A percentile compares a stretch with the other conserved stretches of the same genome.
These are phyloP conservation scores for Fusarium pseudograminearum DNA, from an alignment of 2,329 filamentous ascomycete species.

Conservation along the genomic window DNA sequence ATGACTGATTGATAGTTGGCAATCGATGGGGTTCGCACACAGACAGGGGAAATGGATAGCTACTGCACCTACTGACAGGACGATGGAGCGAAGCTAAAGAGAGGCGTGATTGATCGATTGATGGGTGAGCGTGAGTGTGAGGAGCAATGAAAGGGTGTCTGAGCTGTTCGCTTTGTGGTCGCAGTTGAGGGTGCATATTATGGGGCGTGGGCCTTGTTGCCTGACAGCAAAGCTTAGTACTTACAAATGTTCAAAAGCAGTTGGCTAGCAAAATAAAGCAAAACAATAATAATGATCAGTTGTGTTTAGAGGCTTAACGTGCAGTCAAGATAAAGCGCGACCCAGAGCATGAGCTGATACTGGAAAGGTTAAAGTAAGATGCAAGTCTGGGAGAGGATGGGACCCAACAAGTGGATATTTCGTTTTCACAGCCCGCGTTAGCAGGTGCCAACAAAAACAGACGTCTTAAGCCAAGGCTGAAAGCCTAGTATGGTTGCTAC, in stretches of 20 bases:
- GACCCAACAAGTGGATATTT: background rate
- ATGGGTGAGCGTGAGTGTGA: slow-evolving; percentile 29
- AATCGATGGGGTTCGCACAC: slow-evolving; percentile 21
- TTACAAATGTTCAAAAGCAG: slow-evolving; percentile 29
- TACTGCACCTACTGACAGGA: slow-evolving; percentile 7
- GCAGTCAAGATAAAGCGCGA: slow-evolving; percentile 31
- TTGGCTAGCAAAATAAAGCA: slow-evolving; percentile 3
- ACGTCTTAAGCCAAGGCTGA: slow-evolving; percentile 21
- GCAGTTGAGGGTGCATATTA: slow-evolving; percentile 48
- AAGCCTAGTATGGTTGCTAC: slow-evolving; percentile 18
- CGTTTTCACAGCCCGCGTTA: background rate
- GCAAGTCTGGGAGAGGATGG: slow-evolving; percentile 9
- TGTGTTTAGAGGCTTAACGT: slow-evolving; percentile 4
- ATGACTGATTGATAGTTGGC: slow-evolving; percentile 15
- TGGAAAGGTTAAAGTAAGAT: slow-evolving; percentile 20
- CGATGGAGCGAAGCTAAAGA: slow-evolving; percentile 24
- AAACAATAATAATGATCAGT: background rate
- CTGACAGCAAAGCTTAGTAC: slow-evolving; percentile 11
- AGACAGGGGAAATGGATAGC: slow-evolving; percentile 29
- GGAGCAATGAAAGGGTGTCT: slow-evolving; percentile 47
- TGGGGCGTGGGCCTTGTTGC: slow-evolving; percentile 55
- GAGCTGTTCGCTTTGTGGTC: slow-evolving; percentile 49
- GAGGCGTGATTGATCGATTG: slow-evolving; percentile 18
- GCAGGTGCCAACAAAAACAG: slow-evolving; percentile 1
- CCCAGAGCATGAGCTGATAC: slow-evolving; percentile 14